Base-by-base conservation (phyloP, 1,284 basidiomycete genomes). In the Thecaphora frezii region DNA sequence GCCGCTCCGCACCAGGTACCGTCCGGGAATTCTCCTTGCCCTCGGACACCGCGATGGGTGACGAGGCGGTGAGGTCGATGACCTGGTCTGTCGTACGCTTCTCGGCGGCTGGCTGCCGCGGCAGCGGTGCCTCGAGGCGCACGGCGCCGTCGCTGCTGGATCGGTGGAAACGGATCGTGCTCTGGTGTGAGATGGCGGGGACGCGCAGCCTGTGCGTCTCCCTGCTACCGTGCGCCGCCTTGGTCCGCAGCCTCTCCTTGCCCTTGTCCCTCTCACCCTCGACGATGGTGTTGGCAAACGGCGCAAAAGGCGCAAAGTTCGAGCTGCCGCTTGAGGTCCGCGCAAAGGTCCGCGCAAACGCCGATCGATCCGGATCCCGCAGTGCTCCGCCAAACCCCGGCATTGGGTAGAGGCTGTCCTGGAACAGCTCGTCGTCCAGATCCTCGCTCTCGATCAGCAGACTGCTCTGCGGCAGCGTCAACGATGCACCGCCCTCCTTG, bases 401-500 rank as follows among this genome's bases (percentile, higher is more conserved):
- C 65, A 67, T 63, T 13, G 65, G 65, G n/a, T 52, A 67, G 9
- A 52, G 33, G 5, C 23, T 39, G n/a, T 67, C 65, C 33, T 67
- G 55, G 7, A 41, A 21, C 42, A 44, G 49, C 42, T 63, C 60
- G 30, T 67, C 57, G 39, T 67, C 65, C 10, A 67, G 60, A 19
- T 44, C 23, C 46, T 67, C 60, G 0, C 46, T 48, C 25, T 67
- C 65, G 9, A 67, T 41, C 0, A 44, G 58, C 1, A 67, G 51
- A 4, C 37, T 52, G 13, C 18, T 16, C 12, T 48, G 49, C 3
- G 44, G 44, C 30, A 46, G 22, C 21, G 46, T 48, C 28, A 44
- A 24, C 23, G 9, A 10, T 9, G 9, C 13, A 10, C 21, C 22
- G 18, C 19, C 21, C 18, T 22, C 40, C 19, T 41, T 41, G n/a